Conservation (phyloP, 2,329 filamentous ascomycete species). For the Cylindrodendrum hubeiense region DNA sequence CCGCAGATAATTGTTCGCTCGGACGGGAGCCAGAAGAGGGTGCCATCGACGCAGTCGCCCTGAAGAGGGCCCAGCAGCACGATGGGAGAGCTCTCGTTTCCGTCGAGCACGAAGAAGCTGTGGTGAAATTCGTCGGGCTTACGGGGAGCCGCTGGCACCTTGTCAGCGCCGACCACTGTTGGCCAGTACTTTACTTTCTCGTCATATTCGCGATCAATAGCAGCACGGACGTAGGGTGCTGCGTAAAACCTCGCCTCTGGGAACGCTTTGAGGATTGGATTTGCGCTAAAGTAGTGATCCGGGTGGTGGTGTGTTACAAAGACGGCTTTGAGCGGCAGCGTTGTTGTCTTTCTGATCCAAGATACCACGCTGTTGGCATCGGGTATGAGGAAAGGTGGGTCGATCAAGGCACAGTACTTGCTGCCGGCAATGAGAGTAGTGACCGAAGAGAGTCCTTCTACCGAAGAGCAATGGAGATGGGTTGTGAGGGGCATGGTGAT, state of each 20-base stretch:
- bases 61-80: not conserved
- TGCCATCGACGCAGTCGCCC: not conserved
- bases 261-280: slow-evolving; percentile 5
- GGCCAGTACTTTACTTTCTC: not conserved
- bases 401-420: not conserved
- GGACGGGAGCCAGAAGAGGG: not conserved
- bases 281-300: slow-evolving; percentile 18
- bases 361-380: not conserved
- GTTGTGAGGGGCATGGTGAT: not conserved
- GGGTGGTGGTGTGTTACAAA: slow-evolving; percentile 18
- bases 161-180: not conserved
- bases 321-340: slow-evolving; percentile 5
- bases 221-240: not conserved
- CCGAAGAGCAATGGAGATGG: not conserved
- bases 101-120: not conserved
- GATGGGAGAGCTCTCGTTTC: not conserved
- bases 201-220: not conserved
- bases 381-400: not conserved
- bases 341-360: not conserved
- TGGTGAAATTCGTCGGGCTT: not conserved
- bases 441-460: not conserved
- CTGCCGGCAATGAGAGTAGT: not conserved
- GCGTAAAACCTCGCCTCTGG: not conserved
- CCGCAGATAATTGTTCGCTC: not conserved
- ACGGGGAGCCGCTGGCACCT: not conserved